Evolutionary conservation across 2,329 filamentous ascomycete genomes (phyloP).

Genomic region (Hypoxylon rubiginosum): DNA sequence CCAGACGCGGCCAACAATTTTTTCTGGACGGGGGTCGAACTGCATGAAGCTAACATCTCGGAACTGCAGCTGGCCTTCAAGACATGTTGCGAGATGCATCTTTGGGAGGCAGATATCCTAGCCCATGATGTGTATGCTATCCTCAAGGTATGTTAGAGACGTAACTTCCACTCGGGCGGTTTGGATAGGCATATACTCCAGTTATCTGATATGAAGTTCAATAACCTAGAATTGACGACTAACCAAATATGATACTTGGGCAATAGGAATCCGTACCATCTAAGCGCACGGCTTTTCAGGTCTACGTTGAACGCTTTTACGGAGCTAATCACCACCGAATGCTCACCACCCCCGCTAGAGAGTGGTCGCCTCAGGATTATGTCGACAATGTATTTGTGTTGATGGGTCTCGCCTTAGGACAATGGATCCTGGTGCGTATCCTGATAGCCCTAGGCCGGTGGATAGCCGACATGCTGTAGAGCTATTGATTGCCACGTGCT

Average conservation of each 20-base stretch:
- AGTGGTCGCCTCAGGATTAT: conserved; percentile 2
- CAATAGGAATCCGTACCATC: conserved; percentile 26
- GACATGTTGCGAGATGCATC: conserved; percentile 25
- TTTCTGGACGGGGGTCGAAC: conserved; percentile 34
- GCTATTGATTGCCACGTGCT: not conserved
- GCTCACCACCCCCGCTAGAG: conserved; percentile 17
- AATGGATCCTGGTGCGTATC: not conserved
- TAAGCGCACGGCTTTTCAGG: conserved; percentile 26
- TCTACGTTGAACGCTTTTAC: conserved; percentile 32
- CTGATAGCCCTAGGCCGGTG: not conserved
- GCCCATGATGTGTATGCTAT: conserved; percentile 34
- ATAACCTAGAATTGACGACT: not conserved
- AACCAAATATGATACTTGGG: not conserved
- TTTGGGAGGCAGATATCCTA: conserved; percentile 39
- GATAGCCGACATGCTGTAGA: not conserved
- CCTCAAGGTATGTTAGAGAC: conserved; percentile 25
- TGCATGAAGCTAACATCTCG: conserved; percentile 17
- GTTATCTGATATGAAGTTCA: not conserved
- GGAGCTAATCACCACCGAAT: conserved; percentile 23
- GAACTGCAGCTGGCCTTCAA: conserved; percentile 31
- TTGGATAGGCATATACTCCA: not conserved
- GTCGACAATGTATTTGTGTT: not conserved
- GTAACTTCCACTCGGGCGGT: not conserved
- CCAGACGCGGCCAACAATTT: conserved; percentile 14
- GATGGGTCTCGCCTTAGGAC: not conserved